Evolutionary conservation across 1,139 yeast genomes (phyloP).

Genomic region (Kurtzmaniella natalensis): DNA sequence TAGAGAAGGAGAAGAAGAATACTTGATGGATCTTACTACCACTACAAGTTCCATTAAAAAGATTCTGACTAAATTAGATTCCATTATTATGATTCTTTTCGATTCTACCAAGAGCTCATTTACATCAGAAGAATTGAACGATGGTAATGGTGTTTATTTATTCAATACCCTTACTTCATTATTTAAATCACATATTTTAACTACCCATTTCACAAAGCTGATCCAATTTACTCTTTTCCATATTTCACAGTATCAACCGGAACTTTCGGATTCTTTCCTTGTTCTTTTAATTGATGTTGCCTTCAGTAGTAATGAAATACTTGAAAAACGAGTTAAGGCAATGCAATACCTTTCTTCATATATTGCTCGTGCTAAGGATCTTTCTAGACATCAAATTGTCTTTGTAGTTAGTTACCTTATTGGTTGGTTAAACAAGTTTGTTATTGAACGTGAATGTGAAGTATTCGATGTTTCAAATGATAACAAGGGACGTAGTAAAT

Average conservation of each 20-base stretch:
- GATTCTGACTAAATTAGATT: conserved; percentile 66
- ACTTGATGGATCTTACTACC: conserved; percentile 32
- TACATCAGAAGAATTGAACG: conserved; percentile 45
- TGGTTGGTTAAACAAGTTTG: conserved; percentile 79
- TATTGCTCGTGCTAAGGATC: conserved; percentile 78
- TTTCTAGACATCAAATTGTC: conserved; percentile 67
- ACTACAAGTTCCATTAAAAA: conserved; percentile 51
- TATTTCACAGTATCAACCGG: conserved; percentile 76
- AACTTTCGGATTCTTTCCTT: conserved; percentile 78
- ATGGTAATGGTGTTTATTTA: conserved; percentile 67
- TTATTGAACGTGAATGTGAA: conserved; percentile 78
- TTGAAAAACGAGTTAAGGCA: conserved; percentile 78
- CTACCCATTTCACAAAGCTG: conserved; percentile 89
- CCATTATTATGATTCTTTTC: conserved; percentile 55
- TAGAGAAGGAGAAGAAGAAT: conserved; percentile 40
- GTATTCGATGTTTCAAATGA: conserved; percentile 47
- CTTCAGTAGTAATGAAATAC: conserved; percentile 59
- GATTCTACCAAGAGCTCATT: conserved; percentile 46
- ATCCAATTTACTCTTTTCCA: conserved; percentile 83
- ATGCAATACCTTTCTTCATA: conserved; percentile 90
- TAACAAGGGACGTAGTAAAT: conserved; percentile 8
- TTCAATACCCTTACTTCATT: conserved; percentile 73
- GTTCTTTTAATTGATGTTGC: conserved; percentile 82
- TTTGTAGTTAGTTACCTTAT: conserved; percentile 76
- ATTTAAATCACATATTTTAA: conserved; percentile 77